phyloP scores from a whole-genome alignment of 495 filamentous ascomycete species.

The Aspergillus avenaceus region DNA sequence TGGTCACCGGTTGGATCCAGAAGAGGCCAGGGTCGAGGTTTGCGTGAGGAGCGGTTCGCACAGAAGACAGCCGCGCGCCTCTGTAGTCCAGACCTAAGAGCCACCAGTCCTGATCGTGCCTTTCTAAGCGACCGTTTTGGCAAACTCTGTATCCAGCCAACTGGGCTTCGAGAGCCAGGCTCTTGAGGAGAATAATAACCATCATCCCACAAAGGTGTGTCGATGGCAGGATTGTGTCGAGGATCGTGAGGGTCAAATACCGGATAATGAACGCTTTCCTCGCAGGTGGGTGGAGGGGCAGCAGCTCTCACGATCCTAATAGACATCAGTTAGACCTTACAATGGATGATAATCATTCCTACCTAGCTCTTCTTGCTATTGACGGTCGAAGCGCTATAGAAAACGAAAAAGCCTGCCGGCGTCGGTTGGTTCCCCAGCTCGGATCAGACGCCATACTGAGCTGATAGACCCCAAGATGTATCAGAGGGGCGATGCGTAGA shows the following conservation, averaged over 20 bases:
- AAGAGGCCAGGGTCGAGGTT: not conserved
- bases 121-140: constrained; percentile 28
- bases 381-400: constrained; percentile 16
- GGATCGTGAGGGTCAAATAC: constrained; percentile 33
- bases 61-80: constrained; percentile 12
- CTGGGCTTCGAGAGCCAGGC: constrained; percentile 11
- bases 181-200: constrained; percentile 10
- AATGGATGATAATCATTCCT: not conserved
- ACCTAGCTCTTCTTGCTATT: constrained; percentile 21
- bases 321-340: not conserved
- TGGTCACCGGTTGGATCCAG: constrained; percentile 7
- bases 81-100: constrained; percentile 25
- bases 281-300: constrained; percentile 19
- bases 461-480: not conserved
- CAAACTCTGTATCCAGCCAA: constrained; percentile 25
- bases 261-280: constrained; percentile 33
- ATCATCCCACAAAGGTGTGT: constrained; percentile 1
- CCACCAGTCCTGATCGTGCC: constrained; percentile 29
- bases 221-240: constrained; percentile 27
- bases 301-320: constrained; percentile 7
- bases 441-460: constrained; percentile 12
- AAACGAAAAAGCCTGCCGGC: constrained; percentile 12
- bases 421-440: constrained; percentile 1
- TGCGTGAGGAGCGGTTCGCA: not conserved
- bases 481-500: not conserved